These are phyloP conservation scores for Metschnikowia arizonensis DNA, from an alignment of 805 yeast species.

Conservation along the genomic window DNA sequence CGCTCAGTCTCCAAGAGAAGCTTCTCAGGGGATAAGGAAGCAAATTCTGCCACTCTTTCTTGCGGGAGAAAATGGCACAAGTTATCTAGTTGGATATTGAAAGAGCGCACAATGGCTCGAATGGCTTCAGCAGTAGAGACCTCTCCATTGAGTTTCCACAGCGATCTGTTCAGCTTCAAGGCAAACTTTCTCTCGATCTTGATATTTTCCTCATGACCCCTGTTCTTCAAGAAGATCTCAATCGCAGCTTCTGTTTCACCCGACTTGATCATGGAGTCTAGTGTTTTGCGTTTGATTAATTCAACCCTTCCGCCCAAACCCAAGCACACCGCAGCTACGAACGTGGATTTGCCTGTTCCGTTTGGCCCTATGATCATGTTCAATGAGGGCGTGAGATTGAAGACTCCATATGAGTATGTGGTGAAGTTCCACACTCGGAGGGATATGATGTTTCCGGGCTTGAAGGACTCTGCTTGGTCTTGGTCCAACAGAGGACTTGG, in stretches of 20 bases:
- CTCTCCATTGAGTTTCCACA: constrained; percentile 48
- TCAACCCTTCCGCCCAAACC: constrained; percentile 81
- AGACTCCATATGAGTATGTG: constrained; percentile 66
- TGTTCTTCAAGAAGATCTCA: constrained; percentile 48
- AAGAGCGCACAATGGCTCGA: constrained; percentile 38
- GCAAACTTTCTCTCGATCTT: constrained; percentile 46
- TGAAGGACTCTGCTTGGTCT: constrained; percentile 9
- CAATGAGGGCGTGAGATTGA: constrained; percentile 72
- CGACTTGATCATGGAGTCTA: constrained; percentile 68
- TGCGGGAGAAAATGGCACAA: constrained; percentile 94
- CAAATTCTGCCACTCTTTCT: constrained; percentile 91
- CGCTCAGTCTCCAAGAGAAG: constrained; percentile 74
- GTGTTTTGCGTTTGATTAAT: constrained; percentile 62
- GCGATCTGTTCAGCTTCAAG: constrained; percentile 37
- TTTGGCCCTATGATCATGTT: constrained; percentile 95
- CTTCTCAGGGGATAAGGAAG: constrained; percentile 71
- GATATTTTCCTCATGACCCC: constrained; percentile 29
- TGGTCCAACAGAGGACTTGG: background rate
- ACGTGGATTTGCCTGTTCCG: constrained; percentile 92
- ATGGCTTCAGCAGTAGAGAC: constrained; percentile 43
- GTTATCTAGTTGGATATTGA: constrained; percentile 84
- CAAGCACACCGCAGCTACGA: constrained; percentile 87
- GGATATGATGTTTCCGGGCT: constrained; percentile 47
- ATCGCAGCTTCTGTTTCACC: constrained; percentile 49
- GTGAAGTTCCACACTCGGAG: constrained; percentile 60